phyloP scores from a whole-genome alignment of 164 flowering plant genomes.

The Sedum album region DNA sequence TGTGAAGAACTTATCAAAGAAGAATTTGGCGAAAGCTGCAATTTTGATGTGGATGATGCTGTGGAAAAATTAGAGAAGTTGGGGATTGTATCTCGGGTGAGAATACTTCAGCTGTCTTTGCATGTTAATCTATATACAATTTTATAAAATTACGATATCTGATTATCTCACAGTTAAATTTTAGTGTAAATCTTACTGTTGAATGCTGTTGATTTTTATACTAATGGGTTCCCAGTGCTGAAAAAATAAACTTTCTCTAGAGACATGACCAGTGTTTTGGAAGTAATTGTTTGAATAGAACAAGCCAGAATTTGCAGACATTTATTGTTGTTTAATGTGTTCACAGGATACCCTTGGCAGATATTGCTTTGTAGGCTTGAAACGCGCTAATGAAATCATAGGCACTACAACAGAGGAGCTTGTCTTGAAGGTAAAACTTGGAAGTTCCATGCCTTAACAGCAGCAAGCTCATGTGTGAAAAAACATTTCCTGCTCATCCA shows the following conservation, averaged over 20 bases:
- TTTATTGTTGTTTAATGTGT: conserved; percentile 4
- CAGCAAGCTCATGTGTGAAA: neutral
- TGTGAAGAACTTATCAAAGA: conserved; percentile 67
- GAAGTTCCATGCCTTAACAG: neutral
- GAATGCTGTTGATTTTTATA: too few species aligned
- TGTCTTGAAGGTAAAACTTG: conserved; percentile 60
- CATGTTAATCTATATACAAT: neutral
- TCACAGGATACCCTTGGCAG: conserved; percentile 71
- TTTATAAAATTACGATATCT: too few species aligned
- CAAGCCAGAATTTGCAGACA: neutral
- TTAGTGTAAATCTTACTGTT: too few species aligned
- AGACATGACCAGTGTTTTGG: too few species aligned
- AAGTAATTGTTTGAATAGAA: too few species aligned
- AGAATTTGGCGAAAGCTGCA: conserved; percentile 55
- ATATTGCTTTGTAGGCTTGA: conserved; percentile 54
- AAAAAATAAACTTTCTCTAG: too few species aligned
- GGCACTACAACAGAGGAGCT: conserved; percentile 93
- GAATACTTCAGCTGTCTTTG: conserved; percentile 15
- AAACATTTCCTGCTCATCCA: neutral
- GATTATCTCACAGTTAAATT: neutral
- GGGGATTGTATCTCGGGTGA: conserved; percentile 76
- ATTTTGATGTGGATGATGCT: conserved; percentile 93
- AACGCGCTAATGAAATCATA: conserved; percentile 88
- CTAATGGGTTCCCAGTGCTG: too few species aligned
- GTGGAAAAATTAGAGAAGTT: conserved; percentile 74